These are phyloP conservation scores for Metschnikowia vanudenii DNA, from an alignment of 805 yeast genomes.

Conservation along the genomic window DNA sequence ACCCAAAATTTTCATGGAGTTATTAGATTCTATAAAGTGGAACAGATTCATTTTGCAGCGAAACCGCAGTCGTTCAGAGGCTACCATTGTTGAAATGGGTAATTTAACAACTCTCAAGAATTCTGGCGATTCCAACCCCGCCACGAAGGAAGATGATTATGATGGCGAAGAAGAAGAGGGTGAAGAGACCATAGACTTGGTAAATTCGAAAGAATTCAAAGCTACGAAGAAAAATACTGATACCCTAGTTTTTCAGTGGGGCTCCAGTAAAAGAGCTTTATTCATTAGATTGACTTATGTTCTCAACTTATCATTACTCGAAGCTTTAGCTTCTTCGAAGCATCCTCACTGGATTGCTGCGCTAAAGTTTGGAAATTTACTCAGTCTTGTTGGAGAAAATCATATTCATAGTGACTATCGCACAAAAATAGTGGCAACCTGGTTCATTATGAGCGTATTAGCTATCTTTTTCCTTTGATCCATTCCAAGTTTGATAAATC, in stretches of 20 bases:
- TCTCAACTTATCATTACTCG: conserved; percentile 5
- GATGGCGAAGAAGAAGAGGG: neutral
- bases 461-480: neutral
- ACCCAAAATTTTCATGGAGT: conserved; percentile 20
- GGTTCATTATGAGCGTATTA: neutral
- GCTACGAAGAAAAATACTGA: too few relatives aligned
- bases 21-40: conserved; percentile 25
- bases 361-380: conserved; percentile 1
- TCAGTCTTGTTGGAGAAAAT: conserved; percentile 5
- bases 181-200: conserved; percentile 3
- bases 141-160: neutral
- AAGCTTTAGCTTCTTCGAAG: neutral
- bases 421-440: neutral
- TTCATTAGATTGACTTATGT: conserved; percentile 2
- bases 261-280: neutral
- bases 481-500: neutral
- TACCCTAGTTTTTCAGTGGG: neutral
- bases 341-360: neutral
- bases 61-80: conserved; percentile 23
- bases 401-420: neutral
- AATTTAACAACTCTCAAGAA: neutral
- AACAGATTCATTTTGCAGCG: conserved; percentile 7
- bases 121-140: neutral
- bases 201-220: neutral
- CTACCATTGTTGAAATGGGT: conserved; percentile 11